Evolutionary conservation across 306 rosid species (phyloP), one percentile per base, ranked within the genome.

Genomic region (Castanea mollissima): DNA sequence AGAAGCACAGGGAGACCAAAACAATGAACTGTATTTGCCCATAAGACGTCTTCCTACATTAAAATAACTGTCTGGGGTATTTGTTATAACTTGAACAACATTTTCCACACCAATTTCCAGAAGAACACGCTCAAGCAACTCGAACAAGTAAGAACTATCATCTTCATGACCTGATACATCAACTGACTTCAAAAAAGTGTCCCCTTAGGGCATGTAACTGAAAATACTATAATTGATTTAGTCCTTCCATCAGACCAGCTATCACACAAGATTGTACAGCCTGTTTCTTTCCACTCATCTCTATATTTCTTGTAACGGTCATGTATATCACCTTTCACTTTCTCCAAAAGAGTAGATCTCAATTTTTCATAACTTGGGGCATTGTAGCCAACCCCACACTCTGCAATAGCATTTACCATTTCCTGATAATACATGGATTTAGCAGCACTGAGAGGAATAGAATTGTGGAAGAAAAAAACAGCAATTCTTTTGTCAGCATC

Each of bases 1-100:
- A 76, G 93, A 82, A 29, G 86, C 90, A 77, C 92, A 90, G 76
- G 94, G 90, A 83, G 97, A 90, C 94, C 93, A 90, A 89, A 92
- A 90, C 83, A 92, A 79, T 71, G 92, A 81, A 71, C 55, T 83
- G 87, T 92, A 92, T 80, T 87, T 89, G 57, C 79, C 81, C 91
- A 85, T 87, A 68, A 92, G 91, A 83, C 78, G 84, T 73, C 88
- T 82, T 58, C 92, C 93, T 14, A 86, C 94, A 74, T 82, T 84
- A 73, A 83, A 85, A 78, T 79, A 86, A 86, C 89, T 80, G 71
- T 83, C 84, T 71, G 88, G 73, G 32, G 89, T 73, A 78, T 92
- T 85, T 4, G 94, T 90, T 76, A 92, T 87, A 68, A 89, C 87
- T 85, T 92, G 94, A 76, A 92, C 88, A 73, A 90, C 94, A 88